Conservation (phyloP, 2,329 filamentous ascomycete species). For the Intubia oerlemansii region DNA sequence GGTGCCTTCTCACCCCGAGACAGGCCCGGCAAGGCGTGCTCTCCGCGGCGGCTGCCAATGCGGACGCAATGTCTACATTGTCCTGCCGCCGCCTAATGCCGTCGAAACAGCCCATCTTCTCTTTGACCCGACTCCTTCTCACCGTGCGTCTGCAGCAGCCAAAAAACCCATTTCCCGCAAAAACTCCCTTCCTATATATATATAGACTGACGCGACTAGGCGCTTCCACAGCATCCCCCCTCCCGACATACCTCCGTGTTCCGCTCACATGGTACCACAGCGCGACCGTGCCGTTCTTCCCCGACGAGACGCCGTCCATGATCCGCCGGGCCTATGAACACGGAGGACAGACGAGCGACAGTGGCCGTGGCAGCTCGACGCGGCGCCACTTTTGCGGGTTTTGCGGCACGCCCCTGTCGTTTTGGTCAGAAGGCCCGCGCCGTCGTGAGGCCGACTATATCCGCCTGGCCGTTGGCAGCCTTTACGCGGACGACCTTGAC, state of each 20-base stretch:
- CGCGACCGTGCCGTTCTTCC: constrained; percentile 51
- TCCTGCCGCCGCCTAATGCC: constrained; percentile 41
- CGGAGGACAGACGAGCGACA: not conserved
- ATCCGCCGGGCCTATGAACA: constrained; percentile 50
- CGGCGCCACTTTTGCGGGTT: constrained; percentile 77
- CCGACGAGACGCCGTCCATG: constrained; percentile 48
- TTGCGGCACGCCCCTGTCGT: constrained; percentile 69
- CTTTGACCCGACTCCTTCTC: constrained; percentile 48
- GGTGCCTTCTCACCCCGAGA: no score
- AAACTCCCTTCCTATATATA: no score
- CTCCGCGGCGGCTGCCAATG: constrained; percentile 67
- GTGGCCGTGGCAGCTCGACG: constrained; percentile 15
- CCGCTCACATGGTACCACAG: constrained; percentile 66
- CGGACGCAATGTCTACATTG: constrained; percentile 63
- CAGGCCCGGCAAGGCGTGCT: no score
- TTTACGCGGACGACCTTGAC: constrained; percentile 48
- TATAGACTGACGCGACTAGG: constrained; percentile 18
- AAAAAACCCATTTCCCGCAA: no score
- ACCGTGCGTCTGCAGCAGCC: constrained; percentile 53
- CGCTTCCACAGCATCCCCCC: constrained; percentile 46
- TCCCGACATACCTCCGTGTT: constrained; percentile 66
- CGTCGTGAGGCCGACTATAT: constrained; percentile 62
- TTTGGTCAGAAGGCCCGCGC: constrained; percentile 56
- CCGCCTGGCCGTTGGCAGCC: constrained; percentile 58
- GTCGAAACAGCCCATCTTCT: constrained; percentile 42